Evolutionary conservation across 306 rosid species (phyloP), one percentile per base, ranked within the genome.

Genomic region (Dalbergia cultrata): DNA sequence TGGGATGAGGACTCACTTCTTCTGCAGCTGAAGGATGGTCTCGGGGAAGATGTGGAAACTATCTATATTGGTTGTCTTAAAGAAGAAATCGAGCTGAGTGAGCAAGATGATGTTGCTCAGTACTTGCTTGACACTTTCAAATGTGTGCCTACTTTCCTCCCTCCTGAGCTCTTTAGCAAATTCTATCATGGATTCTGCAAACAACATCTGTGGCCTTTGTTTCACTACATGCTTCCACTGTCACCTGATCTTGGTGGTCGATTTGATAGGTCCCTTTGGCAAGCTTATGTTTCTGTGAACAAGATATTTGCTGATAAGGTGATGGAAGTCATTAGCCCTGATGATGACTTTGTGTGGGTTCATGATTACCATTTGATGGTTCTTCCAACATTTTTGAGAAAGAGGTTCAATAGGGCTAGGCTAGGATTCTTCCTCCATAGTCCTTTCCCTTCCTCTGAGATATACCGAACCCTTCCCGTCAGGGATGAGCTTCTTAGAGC

Each of bases 291-390:
- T 78, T 91, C 98, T 2, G 97, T 91, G 72, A 93, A 93, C 93
- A 91, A 93, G 93, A 91, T 90, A 64, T 93, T 93, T 89, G 98
- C 98, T 3, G 98, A 93, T 85, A 93, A 87, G 83, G 95, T 93
- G 19, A 91, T 90, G 94, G 98, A 91, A 82, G 98, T 93, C 71
- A 91, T 93, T 72, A 91, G 77, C 84, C 86, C 86, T 73, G 86
- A 83, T 50, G 86, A 83, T 53, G 86, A 83, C 52, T 83, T 73
- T 78, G 86, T 93, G 50, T 93, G 98, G 98, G 92, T 93, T 82
- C 98, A 93, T 86, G 98, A 93, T 70, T 93, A 93, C 87, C 98
- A 93, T 81, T 72, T 93, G 89, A 91, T 93, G 98, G 93, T 93
- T 74, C 86, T 93, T 81, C 97, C 98, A 22, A 93, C 98, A n/a